phyloP scores from a whole-genome alignment of 441 rosid species.

The Gossypium laxum region DNA sequence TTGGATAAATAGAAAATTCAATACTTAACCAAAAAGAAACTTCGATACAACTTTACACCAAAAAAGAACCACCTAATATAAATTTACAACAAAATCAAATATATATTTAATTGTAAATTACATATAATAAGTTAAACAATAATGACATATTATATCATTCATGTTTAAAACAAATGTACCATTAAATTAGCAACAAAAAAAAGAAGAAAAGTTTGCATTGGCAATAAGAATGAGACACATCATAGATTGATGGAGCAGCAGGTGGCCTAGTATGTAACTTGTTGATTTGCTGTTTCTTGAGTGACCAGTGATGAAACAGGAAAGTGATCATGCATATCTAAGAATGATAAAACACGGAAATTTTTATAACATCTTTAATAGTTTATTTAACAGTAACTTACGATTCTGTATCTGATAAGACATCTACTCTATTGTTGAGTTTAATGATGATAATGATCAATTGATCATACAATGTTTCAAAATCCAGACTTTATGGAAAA shows the following conservation, averaged over 20 bases:
- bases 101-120: too few species aligned
- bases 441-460: not conserved
- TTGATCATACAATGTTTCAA: not conserved
- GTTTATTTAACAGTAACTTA: not conserved
- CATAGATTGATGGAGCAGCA: not conserved
- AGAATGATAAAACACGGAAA: not conserved
- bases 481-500: not conserved
- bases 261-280: not conserved
- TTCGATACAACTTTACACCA: too few species aligned
- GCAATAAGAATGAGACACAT: not conserved
- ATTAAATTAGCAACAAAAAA: not conserved
- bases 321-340: not conserved
- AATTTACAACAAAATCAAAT: too few species aligned
- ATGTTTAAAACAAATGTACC: too few species aligned
- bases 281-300: constrained; percentile 3
- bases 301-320: constrained; percentile 3
- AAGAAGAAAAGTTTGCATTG: not conserved
- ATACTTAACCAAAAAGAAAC: too few species aligned
- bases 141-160: too few species aligned
- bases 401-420: not conserved
- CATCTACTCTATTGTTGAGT: not conserved
- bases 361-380: not conserved
- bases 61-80: too few species aligned
- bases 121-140: too few species aligned
- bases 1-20: too few species aligned